phyloP scores from a whole-genome alignment of 805 yeast genomes.

The Candida xyloterini region DNA sequence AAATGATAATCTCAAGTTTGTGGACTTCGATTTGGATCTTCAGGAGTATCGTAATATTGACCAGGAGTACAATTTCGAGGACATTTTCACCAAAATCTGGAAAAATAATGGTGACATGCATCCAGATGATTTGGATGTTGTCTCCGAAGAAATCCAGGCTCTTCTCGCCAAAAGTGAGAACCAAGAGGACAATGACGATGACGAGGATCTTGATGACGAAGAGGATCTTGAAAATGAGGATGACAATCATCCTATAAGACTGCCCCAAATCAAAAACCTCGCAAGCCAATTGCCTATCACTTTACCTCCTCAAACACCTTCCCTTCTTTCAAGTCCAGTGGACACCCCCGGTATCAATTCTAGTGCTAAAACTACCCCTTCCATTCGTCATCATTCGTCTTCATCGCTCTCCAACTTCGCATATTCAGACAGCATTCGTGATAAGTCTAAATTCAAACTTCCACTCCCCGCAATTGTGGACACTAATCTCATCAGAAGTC shows the following conservation, averaged over 20 bases:
- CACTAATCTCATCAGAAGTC: conserved; percentile 2
- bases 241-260: not conserved
- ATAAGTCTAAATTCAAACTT: conserved; percentile 16
- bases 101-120: conserved; percentile 29
- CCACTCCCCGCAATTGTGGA: conserved; percentile 30
- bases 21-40: conserved; percentile 54
- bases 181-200: conserved; percentile 4
- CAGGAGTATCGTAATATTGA: conserved; percentile 60
- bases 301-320: not conserved
- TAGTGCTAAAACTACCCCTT: conserved; percentile 1
- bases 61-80: conserved; percentile 50
- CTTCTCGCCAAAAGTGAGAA: conserved; percentile 7
- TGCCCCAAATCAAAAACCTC: not conserved
- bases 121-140: conserved; percentile 26
- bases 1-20: conserved; percentile 44
- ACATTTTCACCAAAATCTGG: conserved; percentile 30
- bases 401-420: conserved; percentile 1
- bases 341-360: conserved; percentile 16
- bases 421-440: not conserved
- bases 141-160: conserved; percentile 22
- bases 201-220: not conserved
- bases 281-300: not conserved
- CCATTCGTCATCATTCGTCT: conserved; percentile 10
- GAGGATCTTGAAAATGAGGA: not conserved
- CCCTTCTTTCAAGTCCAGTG: conserved; percentile 22